Conservation (phyloP, 345 rosid species). For the Gossypium longicalyx region DNA sequence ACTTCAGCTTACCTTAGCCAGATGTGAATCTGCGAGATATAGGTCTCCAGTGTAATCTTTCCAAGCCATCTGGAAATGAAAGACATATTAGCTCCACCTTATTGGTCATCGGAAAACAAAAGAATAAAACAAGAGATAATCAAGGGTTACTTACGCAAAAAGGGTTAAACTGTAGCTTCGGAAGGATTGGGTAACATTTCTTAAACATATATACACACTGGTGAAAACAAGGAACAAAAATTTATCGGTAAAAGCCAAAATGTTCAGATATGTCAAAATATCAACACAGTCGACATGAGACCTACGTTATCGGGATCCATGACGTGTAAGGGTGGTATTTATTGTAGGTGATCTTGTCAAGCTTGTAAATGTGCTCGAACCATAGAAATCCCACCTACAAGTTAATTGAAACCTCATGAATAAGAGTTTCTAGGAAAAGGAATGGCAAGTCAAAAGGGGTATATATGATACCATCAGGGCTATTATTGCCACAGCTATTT, state of each 20-base stretch:
- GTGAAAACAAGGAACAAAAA: constrained; percentile 20
- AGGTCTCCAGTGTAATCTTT: constrained; percentile 85
- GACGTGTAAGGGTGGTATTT: constrained; percentile 98
- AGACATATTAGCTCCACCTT: neutral
- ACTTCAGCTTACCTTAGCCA: constrained; percentile 77
- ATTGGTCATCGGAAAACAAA: neutral
- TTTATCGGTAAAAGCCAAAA: constrained; percentile 5
- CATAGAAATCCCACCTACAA: constrained; percentile 75
- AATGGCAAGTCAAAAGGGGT: neutral
- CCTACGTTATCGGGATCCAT: constrained; percentile 98
- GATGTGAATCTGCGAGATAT: constrained; percentile 87
- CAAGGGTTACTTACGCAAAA: constrained; percentile 64
- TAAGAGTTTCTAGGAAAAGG: constrained; percentile 9
- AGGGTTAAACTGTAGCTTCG: constrained; percentile 88
- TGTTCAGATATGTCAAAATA: constrained; percentile 3
- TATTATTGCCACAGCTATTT: constrained; percentile 48
- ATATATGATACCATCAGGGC: constrained; percentile 50
- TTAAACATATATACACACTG: constrained; percentile 89
- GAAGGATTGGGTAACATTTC: constrained; percentile 77
- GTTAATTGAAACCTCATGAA: constrained; percentile 23
- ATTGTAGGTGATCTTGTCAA: constrained; percentile 91
- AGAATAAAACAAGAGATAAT: constrained; percentile 7
- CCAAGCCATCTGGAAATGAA: constrained; percentile 71
- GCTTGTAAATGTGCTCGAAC: constrained; percentile 82
- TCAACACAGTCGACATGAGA: constrained; percentile 14